A percentile compares a stretch with the other conserved stretches of the same genome.
phyloP scores from a whole-genome alignment of 208 protist genomes.

The Trypanosoma conorhini region DNA sequence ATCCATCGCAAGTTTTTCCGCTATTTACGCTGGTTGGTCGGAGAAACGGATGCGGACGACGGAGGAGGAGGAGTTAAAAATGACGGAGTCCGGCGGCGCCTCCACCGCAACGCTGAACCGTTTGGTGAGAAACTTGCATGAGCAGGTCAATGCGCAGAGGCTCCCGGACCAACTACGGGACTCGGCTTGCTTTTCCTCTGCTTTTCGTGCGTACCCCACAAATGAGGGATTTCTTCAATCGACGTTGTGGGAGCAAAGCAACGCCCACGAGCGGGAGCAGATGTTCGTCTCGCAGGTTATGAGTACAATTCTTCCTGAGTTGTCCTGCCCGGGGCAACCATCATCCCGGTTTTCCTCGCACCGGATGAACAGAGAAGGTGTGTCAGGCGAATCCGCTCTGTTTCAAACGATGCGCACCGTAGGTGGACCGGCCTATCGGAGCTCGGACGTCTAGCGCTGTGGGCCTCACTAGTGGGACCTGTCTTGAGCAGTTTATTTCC shows the following conservation, averaged over 20 bases:
- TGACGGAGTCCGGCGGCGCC: not conserved
- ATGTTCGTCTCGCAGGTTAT: slow-evolving; percentile 68
- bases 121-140: slow-evolving; percentile 19
- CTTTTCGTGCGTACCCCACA: no score
- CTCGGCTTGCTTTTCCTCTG: not conserved
- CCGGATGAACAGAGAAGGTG: not conserved
- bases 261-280: slow-evolving; percentile 68
- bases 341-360: not conserved
- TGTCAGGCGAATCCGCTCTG: not conserved
- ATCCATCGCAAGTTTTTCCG: slow-evolving; percentile 32
- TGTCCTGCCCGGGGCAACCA: not conserved
- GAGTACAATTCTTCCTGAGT: slow-evolving; percentile 6
- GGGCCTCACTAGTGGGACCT: not conserved
- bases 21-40: slow-evolving; percentile 23
- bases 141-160: slow-evolving; percentile 10
- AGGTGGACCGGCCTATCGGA: not conserved
- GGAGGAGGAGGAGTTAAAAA: not conserved
- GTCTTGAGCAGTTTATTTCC: not conserved
- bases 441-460: not conserved
- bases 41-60: slow-evolving; percentile 5
- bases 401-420: not conserved
- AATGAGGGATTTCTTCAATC: slow-evolving; percentile 10
- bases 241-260: slow-evolving; percentile 17
- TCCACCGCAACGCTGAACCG: not conserved
- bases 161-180: not conserved